Evolutionary conservation across 163 green algal species (phyloP), one percentile per base, ranked within the genome.

Genomic region (Scenedesmus sp.): DNA sequence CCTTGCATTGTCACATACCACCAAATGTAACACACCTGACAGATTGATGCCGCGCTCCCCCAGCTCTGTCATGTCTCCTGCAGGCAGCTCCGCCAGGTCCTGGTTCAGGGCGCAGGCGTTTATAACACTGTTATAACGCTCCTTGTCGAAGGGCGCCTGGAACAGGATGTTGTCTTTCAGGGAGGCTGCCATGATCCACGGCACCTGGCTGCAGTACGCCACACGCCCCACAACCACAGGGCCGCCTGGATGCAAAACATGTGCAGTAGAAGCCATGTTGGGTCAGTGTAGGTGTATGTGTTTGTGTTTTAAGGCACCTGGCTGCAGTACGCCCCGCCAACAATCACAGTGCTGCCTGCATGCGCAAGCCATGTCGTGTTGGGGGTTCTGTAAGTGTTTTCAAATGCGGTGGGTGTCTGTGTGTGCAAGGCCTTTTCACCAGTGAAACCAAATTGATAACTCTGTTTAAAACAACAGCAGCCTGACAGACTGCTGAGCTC

Each of bases 1-100:
- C 34, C 34, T 46, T 46, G 34, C 34, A 46, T 46, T 46, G 34
- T 46, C 26, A 62, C 81, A 86, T 6, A 86, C n/a, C 20, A 12
- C n/a, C 81, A 79, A 15, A 18, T 18, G 70, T 82, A 93, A 79
- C 54, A 64, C 92, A 91, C 95, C 96, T 52, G 92, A 94, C 73
- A 98, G 91, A 91, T 98, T 99, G 56, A 99, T 95, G 4, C 97
- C 97, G 4, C 96, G 87, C 93, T 99, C 97, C 0, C 97, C 97
- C 34, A 98, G 93, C 94, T 98, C 95, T 2, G 96, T 98, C n/a
- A 84, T 54, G 66, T 98, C 97, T 1, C 97, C 96, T 59, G 93
- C 94, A 67, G 95, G 93, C 73, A 98, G 92, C 76, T 93, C 86
- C 57, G 87, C 90, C 12, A 98, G 91, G 92, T 98, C 96, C 18